These are phyloP conservation scores for Aspergillus sergii DNA, from an alignment of 2,329 filamentous ascomycete genomes.

Conservation along the genomic window DNA sequence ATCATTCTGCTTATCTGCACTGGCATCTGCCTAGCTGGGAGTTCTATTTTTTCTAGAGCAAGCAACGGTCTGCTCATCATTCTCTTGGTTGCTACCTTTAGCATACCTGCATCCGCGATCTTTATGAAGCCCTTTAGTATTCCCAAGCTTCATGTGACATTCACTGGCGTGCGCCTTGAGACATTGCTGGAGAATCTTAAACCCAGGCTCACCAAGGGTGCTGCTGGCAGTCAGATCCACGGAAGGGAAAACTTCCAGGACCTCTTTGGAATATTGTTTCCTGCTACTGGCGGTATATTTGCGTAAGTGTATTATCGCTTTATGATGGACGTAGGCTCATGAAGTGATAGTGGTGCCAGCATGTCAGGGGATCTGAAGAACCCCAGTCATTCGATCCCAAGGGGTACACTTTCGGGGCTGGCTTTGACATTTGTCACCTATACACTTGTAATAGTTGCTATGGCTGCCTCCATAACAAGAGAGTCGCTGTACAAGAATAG, in stretches of 20 bases:
- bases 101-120: conserved; percentile 78
- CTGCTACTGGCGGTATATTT: conserved; percentile 65
- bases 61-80: conserved; percentile 76
- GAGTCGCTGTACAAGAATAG: conserved; percentile 72
- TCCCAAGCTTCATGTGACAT: conserved; percentile 65
- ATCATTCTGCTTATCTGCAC: conserved; percentile 72
- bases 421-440: conserved; percentile 76
- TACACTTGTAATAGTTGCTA: conserved; percentile 72
- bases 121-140: conserved; percentile 69
- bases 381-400: conserved; percentile 81
- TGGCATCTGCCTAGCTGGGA: conserved; percentile 75
- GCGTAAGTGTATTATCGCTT: conserved; percentile 44
- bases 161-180: conserved; percentile 72
- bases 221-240: conserved; percentile 62
- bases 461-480: conserved; percentile 76
- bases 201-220: conserved; percentile 65
- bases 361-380: conserved; percentile 87
- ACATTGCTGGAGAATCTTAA: conserved; percentile 76
- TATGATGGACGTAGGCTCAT: conserved; percentile 58
- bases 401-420: conserved; percentile 79
- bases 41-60: conserved; percentile 75
- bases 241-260: conserved; percentile 74
- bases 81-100: conserved; percentile 72
- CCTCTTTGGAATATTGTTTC: conserved; percentile 84
- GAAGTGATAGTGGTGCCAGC: conserved; percentile 65